phyloP scores from a whole-genome alignment of 768 basidiomycete species.

The Boletus huronensis region DNA sequence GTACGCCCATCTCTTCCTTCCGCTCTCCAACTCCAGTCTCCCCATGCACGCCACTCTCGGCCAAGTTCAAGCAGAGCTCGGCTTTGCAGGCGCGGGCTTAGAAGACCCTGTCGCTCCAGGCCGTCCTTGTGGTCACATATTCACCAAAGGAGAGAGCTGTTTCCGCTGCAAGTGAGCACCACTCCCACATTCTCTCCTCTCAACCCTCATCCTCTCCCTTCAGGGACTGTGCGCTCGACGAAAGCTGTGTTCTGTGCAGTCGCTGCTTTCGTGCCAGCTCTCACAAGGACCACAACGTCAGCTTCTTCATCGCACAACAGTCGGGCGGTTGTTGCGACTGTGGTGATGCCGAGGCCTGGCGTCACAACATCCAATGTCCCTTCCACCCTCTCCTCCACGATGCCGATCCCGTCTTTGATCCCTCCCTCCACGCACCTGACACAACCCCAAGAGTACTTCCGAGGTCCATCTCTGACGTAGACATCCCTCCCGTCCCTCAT shows the following conservation, averaged over 20 bases:
- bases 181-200: not conserved
- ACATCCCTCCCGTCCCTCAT: conserved; percentile 58
- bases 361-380: conserved; percentile 59
- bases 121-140: conserved; percentile 77
- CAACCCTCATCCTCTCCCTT: not conserved
- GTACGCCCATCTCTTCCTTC: conserved; percentile 69
- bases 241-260: conserved; percentile 87
- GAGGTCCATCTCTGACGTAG: conserved; percentile 40
- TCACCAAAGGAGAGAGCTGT: conserved; percentile 88
- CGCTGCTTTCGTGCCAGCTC: conserved; percentile 87
- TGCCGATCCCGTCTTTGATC: conserved; percentile 4
- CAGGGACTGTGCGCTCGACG: conserved; percentile 89
- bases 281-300: conserved; percentile 85
- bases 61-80: conserved; percentile 61
- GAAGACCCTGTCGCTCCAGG: conserved; percentile 63
- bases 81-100: conserved; percentile 56
- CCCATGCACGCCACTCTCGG: conserved; percentile 63
- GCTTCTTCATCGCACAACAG: conserved; percentile 90
- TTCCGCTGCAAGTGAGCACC: conserved; percentile 86
- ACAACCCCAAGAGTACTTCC: conserved; percentile 43
- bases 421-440: conserved; percentile 21
- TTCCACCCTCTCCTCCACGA: conserved; percentile 60
- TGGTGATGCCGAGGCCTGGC: conserved; percentile 89
- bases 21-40: conserved; percentile 56
- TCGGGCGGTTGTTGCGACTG: conserved; percentile 95